Conservation (phyloP, 768 basidiomycete genomes). For the Lentinula boryana region DNA sequence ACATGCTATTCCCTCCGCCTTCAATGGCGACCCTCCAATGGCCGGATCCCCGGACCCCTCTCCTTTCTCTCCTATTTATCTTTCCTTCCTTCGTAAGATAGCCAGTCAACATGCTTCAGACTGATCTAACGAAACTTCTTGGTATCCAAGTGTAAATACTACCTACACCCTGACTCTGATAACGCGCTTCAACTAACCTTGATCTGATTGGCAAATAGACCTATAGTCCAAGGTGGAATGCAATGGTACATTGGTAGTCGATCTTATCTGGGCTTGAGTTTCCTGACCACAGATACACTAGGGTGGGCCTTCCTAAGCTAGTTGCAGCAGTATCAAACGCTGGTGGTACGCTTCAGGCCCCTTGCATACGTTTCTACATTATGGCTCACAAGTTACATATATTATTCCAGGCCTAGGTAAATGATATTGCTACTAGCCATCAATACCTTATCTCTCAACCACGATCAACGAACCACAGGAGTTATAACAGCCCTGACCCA, state of each 20-base stretch:
- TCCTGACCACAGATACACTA: slow-evolving; percentile 16
- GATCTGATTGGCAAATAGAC: slow-evolving; percentile 32
- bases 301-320: slow-evolving; percentile 76
- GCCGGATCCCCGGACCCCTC: neutral
- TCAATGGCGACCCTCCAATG: neutral
- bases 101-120: slow-evolving; percentile 34
- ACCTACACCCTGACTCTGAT: neutral
- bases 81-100: neutral
- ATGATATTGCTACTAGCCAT: neutral
- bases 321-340: slow-evolving; percentile 78
- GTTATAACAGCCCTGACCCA: slow-evolving; percentile 87
- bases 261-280: neutral
- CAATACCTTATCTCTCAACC: neutral
- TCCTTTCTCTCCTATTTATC: neutral
- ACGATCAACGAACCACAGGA: slow-evolving; percentile 33
- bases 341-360: slow-evolving; percentile 62
- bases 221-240: slow-evolving; percentile 86
- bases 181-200: neutral
- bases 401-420: neutral
- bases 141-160: slow-evolving; percentile 52
- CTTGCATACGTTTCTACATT: neutral
- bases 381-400: neutral
- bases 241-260: slow-evolving; percentile 56
- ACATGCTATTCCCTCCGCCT: neutral
- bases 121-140: slow-evolving; percentile 58